Evolutionary conservation across 495 filamentous ascomycete species (phyloP), one percentile per base, ranked within the genome.

Genomic region (Recurvomyces mirabilis): DNA sequence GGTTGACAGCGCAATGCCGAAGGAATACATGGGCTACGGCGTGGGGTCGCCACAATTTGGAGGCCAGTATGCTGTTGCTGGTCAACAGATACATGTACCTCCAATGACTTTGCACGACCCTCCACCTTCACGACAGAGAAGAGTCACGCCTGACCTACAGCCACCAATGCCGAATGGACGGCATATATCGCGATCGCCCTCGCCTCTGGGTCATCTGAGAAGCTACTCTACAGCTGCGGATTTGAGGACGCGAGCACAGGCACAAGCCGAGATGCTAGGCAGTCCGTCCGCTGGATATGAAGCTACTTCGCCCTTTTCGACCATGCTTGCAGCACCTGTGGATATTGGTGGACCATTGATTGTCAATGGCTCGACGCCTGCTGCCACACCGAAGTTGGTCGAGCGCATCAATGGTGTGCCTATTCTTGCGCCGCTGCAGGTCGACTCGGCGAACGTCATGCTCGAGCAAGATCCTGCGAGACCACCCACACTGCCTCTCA

Each of bases 21-120:
- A 76, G 44, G 78, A 82, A 51, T 79, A 82, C 58, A 62, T 81
- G 47, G 77, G 78, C 55, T 83, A 81, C 52, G 62, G 59, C 35
- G 62, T 81, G 36, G 72, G 66, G 12, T 73, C 77, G 4, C 68
- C 74, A 25, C 69, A 74, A 39, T 48, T 70, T n/a, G 68, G 69
- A 26, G 70, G 73, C 25, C 72, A 77, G 42, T 49, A 69, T 22
- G 68, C 68, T 41, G 41, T 63, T 5, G 52, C 63, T 18, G 36
- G 70, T 31, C 59, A 66, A 1, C 39, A 72, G 25, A 61, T 67
- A 2, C 64, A 65, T n/a, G 49, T 74, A 15, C 62, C 73, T 1
- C 39, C 67, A 1, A 67, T 66, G 30, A 68, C 64, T 24, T 37
- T 54, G 12, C 25, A 46, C 15, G 51, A 54, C 33, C 74, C 75